These are phyloP conservation scores for Haplosporangium gracile DNA, from an alignment of 192 early-diverging fungal species.

Conservation along the genomic window DNA sequence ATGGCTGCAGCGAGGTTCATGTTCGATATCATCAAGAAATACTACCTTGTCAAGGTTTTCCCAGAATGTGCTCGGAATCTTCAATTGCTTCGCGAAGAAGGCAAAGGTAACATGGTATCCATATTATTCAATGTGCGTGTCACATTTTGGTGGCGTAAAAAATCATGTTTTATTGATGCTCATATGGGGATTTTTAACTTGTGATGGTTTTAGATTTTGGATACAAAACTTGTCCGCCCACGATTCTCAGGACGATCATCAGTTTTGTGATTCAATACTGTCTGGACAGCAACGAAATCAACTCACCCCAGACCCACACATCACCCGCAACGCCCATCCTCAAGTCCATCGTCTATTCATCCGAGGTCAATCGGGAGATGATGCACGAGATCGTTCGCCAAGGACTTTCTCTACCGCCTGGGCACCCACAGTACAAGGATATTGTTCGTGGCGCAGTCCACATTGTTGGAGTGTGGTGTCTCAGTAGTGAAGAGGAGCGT, in stretches of 20 bases:
- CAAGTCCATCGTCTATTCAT: slow-evolving; percentile 68
- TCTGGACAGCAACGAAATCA: slow-evolving; percentile 66
- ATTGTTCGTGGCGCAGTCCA: slow-evolving; percentile 74
- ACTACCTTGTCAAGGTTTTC: slow-evolving; percentile 80
- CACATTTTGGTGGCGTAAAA: too few species aligned
- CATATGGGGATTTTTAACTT: background rate
- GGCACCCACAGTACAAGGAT: slow-evolving; percentile 69
- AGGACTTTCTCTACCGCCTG: slow-evolving; percentile 72
- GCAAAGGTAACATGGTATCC: slow-evolving; percentile 60
- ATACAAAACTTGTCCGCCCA: slow-evolving; percentile 76
- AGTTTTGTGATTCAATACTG: slow-evolving; percentile 76
- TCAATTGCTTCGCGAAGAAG: slow-evolving; percentile 56
- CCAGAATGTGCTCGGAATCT: slow-evolving; percentile 68
- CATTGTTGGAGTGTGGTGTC: slow-evolving; percentile 76
- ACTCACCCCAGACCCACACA: slow-evolving; percentile 52
- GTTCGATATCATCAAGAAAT: slow-evolving; percentile 78
- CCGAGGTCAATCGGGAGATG: slow-evolving; percentile 76
- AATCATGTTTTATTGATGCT: too few species aligned
- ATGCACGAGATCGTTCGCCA: slow-evolving; percentile 85
- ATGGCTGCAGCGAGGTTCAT: slow-evolving; percentile 71
- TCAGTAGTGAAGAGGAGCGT: slow-evolving; percentile 78
- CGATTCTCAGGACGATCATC: slow-evolving; percentile 74
- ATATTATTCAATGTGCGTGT: slow-evolving; percentile 12
- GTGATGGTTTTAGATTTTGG: slow-evolving; percentile 59
- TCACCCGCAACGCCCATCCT: slow-evolving; percentile 73